Conservation (phyloP, 331 rosid species). For the Dryas integrifolia region DNA sequence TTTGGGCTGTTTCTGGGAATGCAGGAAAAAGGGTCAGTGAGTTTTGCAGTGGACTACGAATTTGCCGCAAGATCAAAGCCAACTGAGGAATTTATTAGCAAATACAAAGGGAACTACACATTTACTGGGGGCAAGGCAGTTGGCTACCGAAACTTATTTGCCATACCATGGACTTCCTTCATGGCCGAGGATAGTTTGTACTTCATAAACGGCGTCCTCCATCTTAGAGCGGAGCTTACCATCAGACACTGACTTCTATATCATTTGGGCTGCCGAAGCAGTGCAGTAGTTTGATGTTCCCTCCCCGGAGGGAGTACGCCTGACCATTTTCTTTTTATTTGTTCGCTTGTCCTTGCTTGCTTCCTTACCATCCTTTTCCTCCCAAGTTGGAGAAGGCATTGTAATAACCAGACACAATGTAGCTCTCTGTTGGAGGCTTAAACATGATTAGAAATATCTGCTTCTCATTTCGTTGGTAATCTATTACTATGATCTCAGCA, state of each 20-base stretch:
- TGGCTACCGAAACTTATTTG: conserved; percentile 85
- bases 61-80: conserved; percentile 86
- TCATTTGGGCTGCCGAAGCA: not conserved
- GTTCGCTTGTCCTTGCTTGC: conserved; percentile 9
- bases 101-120: conserved; percentile 91
- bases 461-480: not conserved
- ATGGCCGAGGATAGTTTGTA: conserved; percentile 76
- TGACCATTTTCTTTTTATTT: conserved; percentile 25
- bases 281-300: not conserved
- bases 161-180: conserved; percentile 77
- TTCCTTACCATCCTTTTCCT: conserved; percentile 2
- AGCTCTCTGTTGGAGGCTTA: conserved; percentile 1
- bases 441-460: not conserved
- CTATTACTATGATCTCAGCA: not conserved
- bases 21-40: conserved; percentile 94
- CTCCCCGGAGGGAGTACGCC: conserved; percentile 10
- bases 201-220: conserved; percentile 88
- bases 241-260: conserved; percentile 51
- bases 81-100: conserved; percentile 71
- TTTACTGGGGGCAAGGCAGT: conserved; percentile 98
- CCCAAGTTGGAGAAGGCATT: conserved; percentile 15
- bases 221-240: conserved; percentile 94
- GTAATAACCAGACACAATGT: conserved; percentile 10
- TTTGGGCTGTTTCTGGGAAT: conserved; percentile 91
- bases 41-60: conserved; percentile 90